A percentile compares a stretch with the other conserved stretches of the same genome.
phyloP scores from a whole-genome alignment of 352 stramenopile species.

The Pythium coloratum region DNA sequence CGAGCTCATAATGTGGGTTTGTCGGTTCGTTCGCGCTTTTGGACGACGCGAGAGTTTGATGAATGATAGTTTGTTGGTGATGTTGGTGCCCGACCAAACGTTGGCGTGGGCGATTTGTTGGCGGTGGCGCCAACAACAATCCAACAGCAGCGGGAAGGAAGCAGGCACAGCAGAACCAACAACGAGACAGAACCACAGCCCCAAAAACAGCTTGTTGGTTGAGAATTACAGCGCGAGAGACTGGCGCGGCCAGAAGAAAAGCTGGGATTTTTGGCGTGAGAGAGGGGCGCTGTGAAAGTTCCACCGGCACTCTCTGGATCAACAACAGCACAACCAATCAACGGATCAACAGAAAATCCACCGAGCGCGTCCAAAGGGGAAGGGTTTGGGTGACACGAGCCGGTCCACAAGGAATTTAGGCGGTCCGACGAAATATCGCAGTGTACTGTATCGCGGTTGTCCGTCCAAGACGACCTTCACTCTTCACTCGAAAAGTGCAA shows the following conservation, averaged over 20 bases:
- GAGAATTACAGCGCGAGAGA: neutral
- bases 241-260: neutral
- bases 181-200: constrained; percentile 17
- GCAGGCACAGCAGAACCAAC: constrained; percentile 11
- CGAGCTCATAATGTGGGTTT: constrained; percentile 49
- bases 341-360: constrained; percentile 4
- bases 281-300: constrained; percentile 14
- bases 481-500: neutral
- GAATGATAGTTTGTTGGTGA: neutral
- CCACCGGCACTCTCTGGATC: constrained; percentile 1
- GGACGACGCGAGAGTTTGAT: neutral
- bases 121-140: constrained; percentile 9
- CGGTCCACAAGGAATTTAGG: neutral
- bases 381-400: neutral
- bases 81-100: neutral
- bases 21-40: neutral
- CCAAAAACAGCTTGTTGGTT: constrained; percentile 25
- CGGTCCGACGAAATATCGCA: neutral
- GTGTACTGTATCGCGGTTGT: neutral
- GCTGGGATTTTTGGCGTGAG: constrained; percentile 9
- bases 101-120: neutral
- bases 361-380: neutral
- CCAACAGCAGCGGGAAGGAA: constrained; percentile 13
- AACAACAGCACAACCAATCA: constrained; percentile 1
- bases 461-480: neutral